These are phyloP conservation scores for Microascus cirrosus DNA, from an alignment of 2,329 filamentous ascomycete genomes.

Conservation along the genomic window DNA sequence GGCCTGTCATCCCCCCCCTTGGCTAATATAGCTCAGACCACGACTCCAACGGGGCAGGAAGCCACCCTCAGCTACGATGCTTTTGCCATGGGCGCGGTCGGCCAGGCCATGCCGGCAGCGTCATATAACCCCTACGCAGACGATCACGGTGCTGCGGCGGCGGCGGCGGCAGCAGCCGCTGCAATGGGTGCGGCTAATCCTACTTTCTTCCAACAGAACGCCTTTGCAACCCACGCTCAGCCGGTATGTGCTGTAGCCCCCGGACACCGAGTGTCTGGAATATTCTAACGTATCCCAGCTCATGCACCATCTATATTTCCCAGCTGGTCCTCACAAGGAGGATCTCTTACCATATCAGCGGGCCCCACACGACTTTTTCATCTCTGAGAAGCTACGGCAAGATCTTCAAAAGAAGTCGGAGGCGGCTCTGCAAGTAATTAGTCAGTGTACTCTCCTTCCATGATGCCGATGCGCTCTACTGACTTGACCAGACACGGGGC, in stretches of 20 bases:
- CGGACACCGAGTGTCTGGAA: neutral
- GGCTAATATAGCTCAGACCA: neutral
- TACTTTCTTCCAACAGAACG: conserved; percentile 21
- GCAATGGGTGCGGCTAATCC: conserved; percentile 35
- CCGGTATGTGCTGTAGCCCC: conserved; percentile 37
- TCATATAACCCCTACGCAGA: conserved; percentile 70
- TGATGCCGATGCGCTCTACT: neutral
- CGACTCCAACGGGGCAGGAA: neutral
- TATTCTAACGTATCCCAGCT: conserved; percentile 32
- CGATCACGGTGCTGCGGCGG: conserved; percentile 45
- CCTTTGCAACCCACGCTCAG: conserved; percentile 42
- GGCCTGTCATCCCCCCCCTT: neutral
- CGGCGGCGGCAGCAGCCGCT: conserved; percentile 47
- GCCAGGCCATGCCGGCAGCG: conserved; percentile 35
- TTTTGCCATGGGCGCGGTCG: conserved; percentile 49
- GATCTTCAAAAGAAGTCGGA: conserved; percentile 84
- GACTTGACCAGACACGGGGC: conserved; percentile 35
- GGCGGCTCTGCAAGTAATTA: conserved; percentile 69
- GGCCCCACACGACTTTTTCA: conserved; percentile 81
- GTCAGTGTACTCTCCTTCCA: conserved; percentile 1
- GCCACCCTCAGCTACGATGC: conserved; percentile 43
- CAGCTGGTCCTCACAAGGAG: conserved; percentile 70
- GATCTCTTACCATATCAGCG: conserved; percentile 78
- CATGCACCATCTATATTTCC: conserved; percentile 89
- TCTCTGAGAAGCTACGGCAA: conserved; percentile 76